A percentile compares a stretch with the other conserved stretches of the same genome.
Evolutionary conservation across 768 basidiomycete genomes (phyloP).

Genomic region (Clitopilus passeckerianus): DNA sequence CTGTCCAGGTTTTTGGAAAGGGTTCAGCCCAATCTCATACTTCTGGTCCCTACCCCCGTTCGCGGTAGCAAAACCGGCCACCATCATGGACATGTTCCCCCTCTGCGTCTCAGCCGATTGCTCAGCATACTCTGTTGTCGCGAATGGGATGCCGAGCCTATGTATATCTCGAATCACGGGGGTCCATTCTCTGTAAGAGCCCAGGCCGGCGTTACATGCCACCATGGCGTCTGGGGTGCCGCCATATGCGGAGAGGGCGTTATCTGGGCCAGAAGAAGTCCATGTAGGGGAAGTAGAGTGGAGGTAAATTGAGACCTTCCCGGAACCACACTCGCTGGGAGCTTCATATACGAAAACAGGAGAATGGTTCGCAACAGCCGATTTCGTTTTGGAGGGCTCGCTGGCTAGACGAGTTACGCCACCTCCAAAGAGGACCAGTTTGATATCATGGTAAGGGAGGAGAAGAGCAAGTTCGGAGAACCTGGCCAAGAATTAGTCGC

Average conservation of each 20-base stretch:
- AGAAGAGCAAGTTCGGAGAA: slow-evolving; percentile 38
- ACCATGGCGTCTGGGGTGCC: slow-evolving; percentile 26
- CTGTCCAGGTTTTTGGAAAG: slow-evolving; percentile 16
- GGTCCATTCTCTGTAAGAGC: slow-evolving; percentile 28
- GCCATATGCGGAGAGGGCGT: slow-evolving; percentile 10
- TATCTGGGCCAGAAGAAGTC: slow-evolving; percentile 9
- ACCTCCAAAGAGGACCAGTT: slow-evolving; percentile 31
- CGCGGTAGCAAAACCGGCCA: neutral
- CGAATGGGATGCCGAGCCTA: slow-evolving; percentile 11
- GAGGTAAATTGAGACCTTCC: slow-evolving; percentile 28
- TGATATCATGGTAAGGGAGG: slow-evolving; percentile 36
- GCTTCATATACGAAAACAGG: slow-evolving; percentile 23
- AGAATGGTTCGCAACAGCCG: slow-evolving; percentile 18
- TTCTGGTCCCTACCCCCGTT: slow-evolving; percentile 3
- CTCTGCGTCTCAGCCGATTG: slow-evolving; percentile 14
- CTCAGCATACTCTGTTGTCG: slow-evolving; percentile 15
- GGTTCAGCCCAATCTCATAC: slow-evolving; percentile 13
- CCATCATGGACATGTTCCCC: neutral
- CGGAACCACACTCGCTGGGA: slow-evolving; percentile 27
- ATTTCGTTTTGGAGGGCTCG: slow-evolving; percentile 19
- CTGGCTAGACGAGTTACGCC: slow-evolving; percentile 25
- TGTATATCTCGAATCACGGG: slow-evolving; percentile 20
- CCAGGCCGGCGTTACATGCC: slow-evolving; percentile 33
- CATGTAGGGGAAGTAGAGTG: slow-evolving; percentile 8
- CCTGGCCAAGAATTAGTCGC: slow-evolving; percentile 11